Base-by-base conservation (phyloP, 768 basidiomycete species). In the Nidularia sp. region DNA sequence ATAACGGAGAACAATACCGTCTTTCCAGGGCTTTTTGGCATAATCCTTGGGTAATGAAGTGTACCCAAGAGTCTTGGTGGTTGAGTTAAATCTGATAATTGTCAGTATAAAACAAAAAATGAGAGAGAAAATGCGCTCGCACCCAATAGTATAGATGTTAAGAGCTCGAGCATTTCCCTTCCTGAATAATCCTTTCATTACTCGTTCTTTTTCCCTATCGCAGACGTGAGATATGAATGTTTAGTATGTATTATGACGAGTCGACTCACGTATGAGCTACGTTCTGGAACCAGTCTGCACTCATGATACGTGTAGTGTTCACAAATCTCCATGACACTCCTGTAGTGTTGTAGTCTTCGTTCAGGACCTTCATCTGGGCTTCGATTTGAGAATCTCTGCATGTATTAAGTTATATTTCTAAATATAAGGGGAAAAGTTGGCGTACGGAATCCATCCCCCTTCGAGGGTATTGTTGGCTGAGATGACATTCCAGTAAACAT, bases 21-120 rank as follows among this genome's bases (percentile, higher is more conserved):
- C 79, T 45, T 72, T 66, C 7, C 57, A 55, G 5, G 77, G 76
- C 48, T 62, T 57, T 39, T 57, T 25, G 4, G 53, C 45, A 64
- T 75, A 80, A 52, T 64, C 60, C 3, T 60, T 65, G 5, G 80
- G 80, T 59, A 80, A 75, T 7, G 78, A 77, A 6, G 76, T 61
- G 57, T 79, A 80, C 4, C 79, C 78, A 9, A 80, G 70, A 25
- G 64, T 55, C 29, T 62, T 64, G 13, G 59, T 57, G 2, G 62
- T 60, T 41, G 59, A 58, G 53, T 62, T 62, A 51, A 55, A 55
- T 1, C 57, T 59, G 54, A 47, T 15, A 47, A 55, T 5, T 62
- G 25, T 29, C 36, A 18, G 56, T 29, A 2, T 39, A 18, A 53
- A 54, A n/a, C 36, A 52, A 34, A 59, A 49, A 48, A 49, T 50